Conservation (phyloP, 129 eudicot genomes). For the Tagetes patula region DNA sequence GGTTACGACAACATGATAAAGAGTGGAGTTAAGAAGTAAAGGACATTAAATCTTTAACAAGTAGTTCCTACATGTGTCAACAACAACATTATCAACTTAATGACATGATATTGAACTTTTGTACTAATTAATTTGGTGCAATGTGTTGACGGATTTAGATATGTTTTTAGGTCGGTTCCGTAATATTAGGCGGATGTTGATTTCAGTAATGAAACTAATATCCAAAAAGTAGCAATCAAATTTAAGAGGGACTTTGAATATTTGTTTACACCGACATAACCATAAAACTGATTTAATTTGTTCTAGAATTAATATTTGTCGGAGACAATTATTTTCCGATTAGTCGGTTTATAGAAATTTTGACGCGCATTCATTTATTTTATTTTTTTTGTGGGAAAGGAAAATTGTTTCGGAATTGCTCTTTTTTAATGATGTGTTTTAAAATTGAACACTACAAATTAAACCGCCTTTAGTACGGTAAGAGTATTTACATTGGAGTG, state of each 20-base stretch:
- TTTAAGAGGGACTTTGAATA: not conserved
- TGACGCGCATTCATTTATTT: not conserved
- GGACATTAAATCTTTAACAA: too few species aligned
- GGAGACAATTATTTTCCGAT: not conserved
- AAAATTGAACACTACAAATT: not conserved
- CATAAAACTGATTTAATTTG: not conserved
- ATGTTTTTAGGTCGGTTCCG: not conserved
- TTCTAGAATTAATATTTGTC: not conserved
- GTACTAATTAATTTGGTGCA: too few species aligned
- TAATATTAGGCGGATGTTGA: slow-evolving; percentile 9
- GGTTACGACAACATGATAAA: too few species aligned
- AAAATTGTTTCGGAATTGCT: not conserved
- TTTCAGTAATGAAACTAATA: not conserved
- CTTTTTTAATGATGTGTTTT: too few species aligned
- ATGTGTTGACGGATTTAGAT: not conserved
- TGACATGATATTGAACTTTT: too few species aligned
- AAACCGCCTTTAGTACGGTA: not conserved
- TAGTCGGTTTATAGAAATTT: not conserved
- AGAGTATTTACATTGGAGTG: too few species aligned
- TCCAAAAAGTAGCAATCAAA: slow-evolving; percentile 2
- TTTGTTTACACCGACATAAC: not conserved
- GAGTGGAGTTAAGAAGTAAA: too few species aligned
- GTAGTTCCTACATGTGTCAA: too few species aligned
- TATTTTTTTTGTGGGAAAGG: not conserved
- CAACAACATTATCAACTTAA: too few species aligned